Evolutionary conservation across 164 flowering plant genomes (phyloP).

Genomic region (Amborella trichopoda): DNA sequence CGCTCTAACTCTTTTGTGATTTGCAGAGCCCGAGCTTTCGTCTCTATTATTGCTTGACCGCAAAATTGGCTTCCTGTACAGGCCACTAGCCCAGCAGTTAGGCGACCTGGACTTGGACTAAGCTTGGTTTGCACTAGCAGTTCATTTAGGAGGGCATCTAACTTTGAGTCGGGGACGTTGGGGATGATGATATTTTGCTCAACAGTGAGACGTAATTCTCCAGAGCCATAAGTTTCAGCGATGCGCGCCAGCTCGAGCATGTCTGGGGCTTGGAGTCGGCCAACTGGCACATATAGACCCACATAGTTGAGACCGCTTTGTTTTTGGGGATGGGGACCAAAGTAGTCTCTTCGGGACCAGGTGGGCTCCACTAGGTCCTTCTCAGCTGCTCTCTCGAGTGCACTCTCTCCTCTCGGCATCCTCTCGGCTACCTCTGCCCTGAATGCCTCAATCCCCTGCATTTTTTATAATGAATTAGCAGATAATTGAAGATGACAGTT

Average conservation of each 20-base stretch:
- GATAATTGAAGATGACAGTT: too few relatives aligned
- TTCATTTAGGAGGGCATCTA: slow-evolving; percentile 56
- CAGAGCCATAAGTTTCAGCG: slow-evolving; percentile 75
- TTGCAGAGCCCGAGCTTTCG: slow-evolving; percentile 78
- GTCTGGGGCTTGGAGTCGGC: slow-evolving; percentile 79
- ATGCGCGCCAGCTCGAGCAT: slow-evolving; percentile 85
- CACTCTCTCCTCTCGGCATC: slow-evolving; percentile 53
- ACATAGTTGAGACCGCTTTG: slow-evolving; percentile 73
- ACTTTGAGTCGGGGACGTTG: slow-evolving; percentile 48
- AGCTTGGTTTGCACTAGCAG: slow-evolving; percentile 46
- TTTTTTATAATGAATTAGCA: not conserved
- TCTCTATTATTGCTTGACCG: slow-evolving; percentile 95
- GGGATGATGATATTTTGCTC: slow-evolving; percentile 95
- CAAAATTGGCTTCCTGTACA: slow-evolving; percentile 97
- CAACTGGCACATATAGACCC: slow-evolving; percentile 85
- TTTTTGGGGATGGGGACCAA: slow-evolving; percentile 86
- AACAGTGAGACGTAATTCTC: slow-evolving; percentile 88
- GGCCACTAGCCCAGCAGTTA: slow-evolving; percentile 80
- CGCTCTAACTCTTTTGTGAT: slow-evolving; percentile 74
- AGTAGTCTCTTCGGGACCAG: slow-evolving; percentile 81
- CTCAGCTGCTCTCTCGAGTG: slow-evolving; percentile 56
- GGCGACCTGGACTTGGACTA: slow-evolving; percentile 62
- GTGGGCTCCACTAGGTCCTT: slow-evolving; percentile 56
- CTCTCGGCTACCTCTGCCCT: slow-evolving; percentile 79
- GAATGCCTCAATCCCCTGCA: slow-evolving; percentile 88